Percentiles rank a stretch among this genome's conserved stretches.
These are phyloP conservation scores for Candida boleticola DNA, from an alignment of 805 yeast species.

Conservation along the genomic window DNA sequence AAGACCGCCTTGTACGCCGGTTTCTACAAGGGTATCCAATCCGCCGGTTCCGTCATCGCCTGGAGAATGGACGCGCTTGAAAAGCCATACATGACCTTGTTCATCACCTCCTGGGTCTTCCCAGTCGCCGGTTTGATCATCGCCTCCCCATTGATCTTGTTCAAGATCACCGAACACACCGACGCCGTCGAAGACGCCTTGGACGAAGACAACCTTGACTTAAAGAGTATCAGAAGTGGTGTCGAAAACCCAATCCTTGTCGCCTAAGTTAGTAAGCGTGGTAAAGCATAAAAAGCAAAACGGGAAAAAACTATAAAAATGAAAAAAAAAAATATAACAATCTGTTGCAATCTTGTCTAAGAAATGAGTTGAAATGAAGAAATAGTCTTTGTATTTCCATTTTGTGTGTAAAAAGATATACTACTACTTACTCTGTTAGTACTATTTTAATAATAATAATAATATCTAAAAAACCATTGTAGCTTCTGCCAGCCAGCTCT, in stretches of 20 bases:
- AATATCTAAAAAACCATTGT: too few species aligned
- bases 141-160: slow-evolving; percentile 47
- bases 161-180: slow-evolving; percentile 45
- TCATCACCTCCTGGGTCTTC: slow-evolving; percentile 53
- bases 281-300: too few species aligned
- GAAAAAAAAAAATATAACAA: too few species aligned
- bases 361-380: too few species aligned
- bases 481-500: too few species aligned
- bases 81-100: slow-evolving; percentile 37
- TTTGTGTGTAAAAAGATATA: too few species aligned
- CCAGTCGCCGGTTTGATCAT: slow-evolving; percentile 46
- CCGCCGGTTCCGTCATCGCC: slow-evolving; percentile 60
- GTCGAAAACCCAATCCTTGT: slow-evolving; percentile 2
- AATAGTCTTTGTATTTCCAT: too few species aligned
- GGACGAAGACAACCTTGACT: slow-evolving; percentile 22
- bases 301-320: too few species aligned
- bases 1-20: slow-evolving; percentile 58
- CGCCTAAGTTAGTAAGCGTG: not conserved
- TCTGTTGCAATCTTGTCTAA: too few species aligned
- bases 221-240: slow-evolving; percentile 22
- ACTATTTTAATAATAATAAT: too few species aligned
- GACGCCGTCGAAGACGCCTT: slow-evolving; percentile 31
- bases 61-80: slow-evolving; percentile 54
- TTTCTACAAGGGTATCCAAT: slow-evolving; percentile 61
- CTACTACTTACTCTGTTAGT: too few species aligned